A percentile compares a stretch with the other conserved stretches of the same genome.
Conservation (phyloP, 306 rosid species). For the Glycine soja region DNA sequence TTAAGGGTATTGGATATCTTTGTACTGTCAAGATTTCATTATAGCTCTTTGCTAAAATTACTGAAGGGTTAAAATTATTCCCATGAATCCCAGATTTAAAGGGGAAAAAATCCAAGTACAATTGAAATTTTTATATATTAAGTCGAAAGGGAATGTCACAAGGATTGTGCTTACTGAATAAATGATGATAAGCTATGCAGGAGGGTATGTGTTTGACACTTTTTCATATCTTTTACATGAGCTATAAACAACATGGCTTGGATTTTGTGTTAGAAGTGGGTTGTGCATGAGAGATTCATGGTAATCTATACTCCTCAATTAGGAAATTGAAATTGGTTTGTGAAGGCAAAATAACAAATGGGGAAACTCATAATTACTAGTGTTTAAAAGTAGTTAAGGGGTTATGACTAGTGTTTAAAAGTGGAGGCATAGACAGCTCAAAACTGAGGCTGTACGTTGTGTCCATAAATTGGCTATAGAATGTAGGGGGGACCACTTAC, state of each 20-base stretch:
- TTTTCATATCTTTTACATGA: slow-evolving; percentile 42
- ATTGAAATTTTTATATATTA: not conserved
- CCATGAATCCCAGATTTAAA: not conserved
- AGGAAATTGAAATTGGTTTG: slow-evolving; percentile 30
- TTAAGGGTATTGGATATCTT: not conserved
- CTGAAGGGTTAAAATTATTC: not conserved
- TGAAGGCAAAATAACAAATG: not conserved
- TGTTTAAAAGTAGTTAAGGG: slow-evolving; percentile 42
- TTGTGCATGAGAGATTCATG: slow-evolving; percentile 51
- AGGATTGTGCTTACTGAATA: slow-evolving; percentile 40
- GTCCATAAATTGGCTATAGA: slow-evolving; percentile 22
- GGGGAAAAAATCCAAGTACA: not conserved
- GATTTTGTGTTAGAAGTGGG: slow-evolving; percentile 49
- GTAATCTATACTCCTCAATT: slow-evolving; percentile 28
- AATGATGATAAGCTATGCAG: slow-evolving; percentile 17
- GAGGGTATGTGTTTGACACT: not conserved
- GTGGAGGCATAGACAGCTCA: slow-evolving; percentile 26
- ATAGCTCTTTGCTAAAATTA: not conserved
- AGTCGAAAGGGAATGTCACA: slow-evolving; percentile 44
- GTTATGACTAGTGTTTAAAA: slow-evolving; percentile 28
- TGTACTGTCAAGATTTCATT: not conserved
- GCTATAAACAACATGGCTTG: slow-evolving; percentile 7
- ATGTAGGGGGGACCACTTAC: slow-evolving; percentile 35
- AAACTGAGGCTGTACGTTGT: slow-evolving; percentile 33
- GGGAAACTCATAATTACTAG: slow-evolving; percentile 19